These are phyloP conservation scores for Penicillium italicum DNA, from an alignment of 2,329 filamentous ascomycete species.

Conservation along the genomic window DNA sequence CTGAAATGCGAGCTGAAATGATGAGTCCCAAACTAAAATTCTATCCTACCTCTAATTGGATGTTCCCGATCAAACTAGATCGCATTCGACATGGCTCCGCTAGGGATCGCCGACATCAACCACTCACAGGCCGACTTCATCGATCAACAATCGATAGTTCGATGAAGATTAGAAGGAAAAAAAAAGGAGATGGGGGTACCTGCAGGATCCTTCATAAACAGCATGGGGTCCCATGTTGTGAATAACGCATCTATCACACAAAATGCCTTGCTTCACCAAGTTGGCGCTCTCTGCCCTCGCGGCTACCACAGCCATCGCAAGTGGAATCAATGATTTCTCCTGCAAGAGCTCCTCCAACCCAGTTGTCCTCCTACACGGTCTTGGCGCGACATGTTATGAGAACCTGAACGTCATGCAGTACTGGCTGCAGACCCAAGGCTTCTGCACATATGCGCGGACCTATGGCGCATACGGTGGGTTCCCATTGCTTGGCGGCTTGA, in stretches of 20 bases:
- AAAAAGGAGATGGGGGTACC: background rate
- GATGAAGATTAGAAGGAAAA: constrained; percentile 2
- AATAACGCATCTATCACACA: background rate
- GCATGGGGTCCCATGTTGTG: background rate
- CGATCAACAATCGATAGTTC: constrained; percentile 21
- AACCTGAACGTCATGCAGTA: constrained; percentile 37
- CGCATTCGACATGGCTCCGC: background rate
- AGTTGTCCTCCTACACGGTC: constrained; percentile 37
- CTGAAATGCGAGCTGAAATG: constrained; percentile 9
- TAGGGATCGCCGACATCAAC: background rate
- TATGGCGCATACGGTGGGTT: constrained; percentile 42
- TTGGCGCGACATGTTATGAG: constrained; percentile 39
- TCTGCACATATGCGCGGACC: constrained; percentile 44
- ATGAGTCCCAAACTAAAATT: constrained; percentile 6
- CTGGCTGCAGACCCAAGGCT: constrained; percentile 38
- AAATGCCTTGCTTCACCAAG: constrained; percentile 19
- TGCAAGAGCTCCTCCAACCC: constrained; percentile 33
- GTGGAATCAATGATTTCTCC: constrained; percentile 35
- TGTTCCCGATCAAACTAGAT: background rate
- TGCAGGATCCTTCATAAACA: background rate
- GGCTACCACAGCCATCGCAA: constrained; percentile 16
- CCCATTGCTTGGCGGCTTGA: constrained; percentile 40
- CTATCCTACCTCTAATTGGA: background rate
- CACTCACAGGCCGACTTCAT: constrained; percentile 9
- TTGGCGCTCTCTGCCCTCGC: constrained; percentile 15